Evolutionary conservation across 208 protist species (phyloP).

Genomic region (Wallacemonas rigidus): DNA sequence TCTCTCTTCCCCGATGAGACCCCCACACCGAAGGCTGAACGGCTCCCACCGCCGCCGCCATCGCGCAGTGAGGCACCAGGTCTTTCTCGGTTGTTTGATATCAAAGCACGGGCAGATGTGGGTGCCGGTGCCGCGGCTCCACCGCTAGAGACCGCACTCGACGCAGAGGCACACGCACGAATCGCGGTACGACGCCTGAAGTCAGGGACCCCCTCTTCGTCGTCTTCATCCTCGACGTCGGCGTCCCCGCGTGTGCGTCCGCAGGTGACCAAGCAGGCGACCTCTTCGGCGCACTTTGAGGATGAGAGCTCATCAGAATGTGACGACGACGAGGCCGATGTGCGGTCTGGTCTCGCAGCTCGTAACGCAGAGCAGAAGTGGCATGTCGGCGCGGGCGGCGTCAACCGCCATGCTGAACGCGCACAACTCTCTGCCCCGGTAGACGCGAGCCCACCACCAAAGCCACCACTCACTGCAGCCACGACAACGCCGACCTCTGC

Average conservation of each 20-base stretch:
- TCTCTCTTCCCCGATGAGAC: constrained; percentile 15
- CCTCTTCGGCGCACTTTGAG: too few relatives aligned
- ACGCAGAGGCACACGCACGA: too few relatives aligned
- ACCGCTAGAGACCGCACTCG: too few relatives aligned
- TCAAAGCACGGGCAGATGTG: background rate
- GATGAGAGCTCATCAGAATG: too few relatives aligned
- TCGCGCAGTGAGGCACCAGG: background rate
- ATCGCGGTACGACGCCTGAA: background rate
- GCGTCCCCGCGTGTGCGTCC: background rate
- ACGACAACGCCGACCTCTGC: background rate
- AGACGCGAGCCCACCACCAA: background rate
- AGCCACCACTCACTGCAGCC: background rate
- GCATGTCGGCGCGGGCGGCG: constrained; percentile 9
- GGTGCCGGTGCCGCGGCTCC: too few relatives aligned
- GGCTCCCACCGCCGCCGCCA: background rate
- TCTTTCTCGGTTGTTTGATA: background rate
- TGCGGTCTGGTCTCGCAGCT: too few relatives aligned
- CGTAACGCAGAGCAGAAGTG: background rate
- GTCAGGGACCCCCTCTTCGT: background rate
- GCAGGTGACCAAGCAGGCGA: too few relatives aligned
- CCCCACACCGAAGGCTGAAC: constrained; percentile 1
- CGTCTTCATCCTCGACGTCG: background rate
- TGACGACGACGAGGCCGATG: constrained; percentile 1
- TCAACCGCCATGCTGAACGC: background rate
- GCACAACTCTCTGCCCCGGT: background rate